Base-by-base conservation (phyloP, 2,329 filamentous ascomycete genomes). In the Leptographium radiaticola region DNA sequence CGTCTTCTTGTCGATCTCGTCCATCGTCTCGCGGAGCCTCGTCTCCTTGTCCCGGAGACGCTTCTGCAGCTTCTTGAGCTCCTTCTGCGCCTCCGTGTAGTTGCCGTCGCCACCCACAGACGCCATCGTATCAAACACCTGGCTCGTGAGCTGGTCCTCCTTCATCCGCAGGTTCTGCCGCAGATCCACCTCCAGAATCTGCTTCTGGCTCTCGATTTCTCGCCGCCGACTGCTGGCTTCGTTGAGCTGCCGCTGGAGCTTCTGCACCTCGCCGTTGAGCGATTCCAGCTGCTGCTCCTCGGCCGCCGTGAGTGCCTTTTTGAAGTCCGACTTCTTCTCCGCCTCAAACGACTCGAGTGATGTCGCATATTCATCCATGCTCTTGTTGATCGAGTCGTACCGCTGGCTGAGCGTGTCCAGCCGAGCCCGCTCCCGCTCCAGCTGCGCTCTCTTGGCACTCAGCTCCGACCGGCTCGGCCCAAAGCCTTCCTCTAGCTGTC, bases 101-200 rank as follows among this genome's bases (percentile, higher is more conserved):
- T 79, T 84, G 49, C 81, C 81, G 44, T 81, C 81, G 42, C 77
- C 75, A 33, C 60, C 58, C 2, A 59, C 56, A 15, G 56, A 58
- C 53, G 70, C 59, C 8, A 71, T 74, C 52, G 74, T 76, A 59
- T 94, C 89, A 56, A 86, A 79, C 16, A 85, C 87, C 62, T 86
- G 80, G 57, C 81, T 80, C 59, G 86, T 85, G 53, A 98, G 78
- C 66, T 95, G 87, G 61, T 96, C 90, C 36, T 97, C 79, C 60
- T 86, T 87, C 61, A 89, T 85, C 62, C 86, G 83, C 45, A 98
- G 75, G 62, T 95, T 95, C 63, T 94, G 87, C n/a, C 86, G 83
- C 49, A 98, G 72, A 63, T 95, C 88, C 38, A 87, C 81, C 66
- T 98, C 91, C 33, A 97, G 75, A 40, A 87, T 80, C 52, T 85